Conservation (phyloP, 1,284 basidiomycete genomes). For the Ceratobasidium sp. region DNA sequence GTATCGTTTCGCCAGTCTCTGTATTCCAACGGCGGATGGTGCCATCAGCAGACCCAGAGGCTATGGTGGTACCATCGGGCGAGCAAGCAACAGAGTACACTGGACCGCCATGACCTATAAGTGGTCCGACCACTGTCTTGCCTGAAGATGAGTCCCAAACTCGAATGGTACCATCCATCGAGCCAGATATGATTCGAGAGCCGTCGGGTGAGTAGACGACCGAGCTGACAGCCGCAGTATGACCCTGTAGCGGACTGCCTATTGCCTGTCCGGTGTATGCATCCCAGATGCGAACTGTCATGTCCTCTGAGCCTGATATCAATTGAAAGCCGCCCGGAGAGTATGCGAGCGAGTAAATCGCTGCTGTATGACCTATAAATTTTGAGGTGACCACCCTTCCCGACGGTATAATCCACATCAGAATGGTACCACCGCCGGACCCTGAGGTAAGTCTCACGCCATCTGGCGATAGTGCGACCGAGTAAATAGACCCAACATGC, state of each 20-base stretch:
- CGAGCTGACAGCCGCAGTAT: neutral
- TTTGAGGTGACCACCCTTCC: too few relatives aligned
- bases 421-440: too few relatives aligned
- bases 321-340: neutral
- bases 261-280: neutral
- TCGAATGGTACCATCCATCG: neutral
- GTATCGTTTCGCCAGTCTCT: neutral
- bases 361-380: neutral
- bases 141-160: neutral
- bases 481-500: too few relatives aligned
- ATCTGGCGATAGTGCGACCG: too few relatives aligned
- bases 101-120: neutral
- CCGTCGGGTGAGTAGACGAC: neutral
- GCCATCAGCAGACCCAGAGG: neutral
- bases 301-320: neutral
- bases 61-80: neutral
- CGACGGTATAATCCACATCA: too few relatives aligned
- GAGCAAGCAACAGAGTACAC: slow-evolving; percentile 4
- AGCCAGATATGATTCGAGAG: neutral
- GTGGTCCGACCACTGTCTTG: neutral
- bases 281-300: neutral
- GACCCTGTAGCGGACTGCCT: neutral
- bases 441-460: too few relatives aligned
- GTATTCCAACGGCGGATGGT: neutral
- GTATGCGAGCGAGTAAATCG: neutral